A percentile compares a stretch with the other conserved stretches of the same genome.
These are phyloP conservation scores for Spathaspora sp. DNA, from an alignment of 805 yeast species.

Conservation along the genomic window DNA sequence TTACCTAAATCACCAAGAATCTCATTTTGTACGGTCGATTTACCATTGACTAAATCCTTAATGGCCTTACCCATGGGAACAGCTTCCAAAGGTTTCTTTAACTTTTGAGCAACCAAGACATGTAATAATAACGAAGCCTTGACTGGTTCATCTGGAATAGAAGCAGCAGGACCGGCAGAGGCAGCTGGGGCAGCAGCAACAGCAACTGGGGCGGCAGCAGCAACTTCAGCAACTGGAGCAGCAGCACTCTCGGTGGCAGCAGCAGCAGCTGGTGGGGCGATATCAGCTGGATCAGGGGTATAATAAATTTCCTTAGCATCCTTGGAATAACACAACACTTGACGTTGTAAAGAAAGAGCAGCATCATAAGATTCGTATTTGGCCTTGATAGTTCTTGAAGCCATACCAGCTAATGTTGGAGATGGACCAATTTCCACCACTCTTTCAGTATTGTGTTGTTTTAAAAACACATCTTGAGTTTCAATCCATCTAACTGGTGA, in stretches of 20 bases:
- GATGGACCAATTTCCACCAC: conserved; percentile 99
- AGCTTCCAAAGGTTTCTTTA: conserved; percentile 85
- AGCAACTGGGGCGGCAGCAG: conserved; percentile 57
- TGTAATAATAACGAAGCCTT: conserved; percentile 80
- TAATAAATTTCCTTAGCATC: conserved; percentile 96
- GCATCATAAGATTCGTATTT: conserved; percentile 98
- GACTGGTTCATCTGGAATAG: conserved; percentile 86
- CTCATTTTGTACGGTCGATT: conserved; percentile 97
- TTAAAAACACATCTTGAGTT: conserved; percentile 95
- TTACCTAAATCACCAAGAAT: conserved; percentile 97
- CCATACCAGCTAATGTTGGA: conserved; percentile 98
- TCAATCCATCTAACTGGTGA: conserved; percentile 99
- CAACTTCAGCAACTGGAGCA: conserved; percentile 53
- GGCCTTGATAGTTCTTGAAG: conserved; percentile 89
- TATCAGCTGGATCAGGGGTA: conserved; percentile 73
- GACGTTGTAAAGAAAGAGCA: conserved; percentile 89
- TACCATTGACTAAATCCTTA: conserved; percentile 97
- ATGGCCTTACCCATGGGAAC: conserved; percentile 88
- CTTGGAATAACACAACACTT: conserved; percentile 91
- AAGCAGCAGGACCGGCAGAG: conserved; percentile 76
- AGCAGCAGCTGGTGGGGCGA: conserved; percentile 32
- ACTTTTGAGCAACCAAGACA: conserved; percentile 89
- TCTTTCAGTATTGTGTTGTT: conserved; percentile 92
- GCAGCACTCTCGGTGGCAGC: conserved; percentile 32
- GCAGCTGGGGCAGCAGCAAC: conserved; percentile 61